phyloP scores from a whole-genome alignment of 495 filamentous ascomycete species.

The Talaromyces stipitatus region DNA sequence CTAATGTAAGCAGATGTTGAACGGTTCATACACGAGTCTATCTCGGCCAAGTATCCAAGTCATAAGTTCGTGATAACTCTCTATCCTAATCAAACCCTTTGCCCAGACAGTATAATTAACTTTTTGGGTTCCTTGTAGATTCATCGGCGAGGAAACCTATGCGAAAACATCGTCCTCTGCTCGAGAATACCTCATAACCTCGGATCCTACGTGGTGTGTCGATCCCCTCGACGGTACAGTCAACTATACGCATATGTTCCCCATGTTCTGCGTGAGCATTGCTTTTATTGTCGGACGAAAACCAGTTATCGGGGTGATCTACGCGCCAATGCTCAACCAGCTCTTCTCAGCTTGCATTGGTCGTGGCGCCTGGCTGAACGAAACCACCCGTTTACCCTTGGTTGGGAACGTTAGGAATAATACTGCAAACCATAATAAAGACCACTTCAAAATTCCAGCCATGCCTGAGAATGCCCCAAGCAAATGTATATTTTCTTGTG shows the following conservation, averaged over 20 bases:
- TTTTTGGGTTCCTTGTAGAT: conserved; percentile 31
- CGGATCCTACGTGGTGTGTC: conserved; percentile 59
- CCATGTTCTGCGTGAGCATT: conserved; percentile 67
- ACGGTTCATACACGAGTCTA: conserved; percentile 50
- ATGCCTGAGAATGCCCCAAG: conserved; percentile 55
- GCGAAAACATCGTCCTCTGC: conserved; percentile 42
- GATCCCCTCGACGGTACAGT: conserved; percentile 67
- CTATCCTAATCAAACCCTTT: background rate
- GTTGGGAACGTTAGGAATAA: conserved; percentile 34
- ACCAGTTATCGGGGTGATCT: conserved; percentile 58
- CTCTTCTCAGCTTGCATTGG: conserved; percentile 55
- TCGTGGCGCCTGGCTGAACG: conserved; percentile 59
- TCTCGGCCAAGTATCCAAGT: conserved; percentile 47
- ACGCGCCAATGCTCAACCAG: conserved; percentile 56
- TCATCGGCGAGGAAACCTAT: conserved; percentile 66
- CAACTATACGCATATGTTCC: conserved; percentile 66
- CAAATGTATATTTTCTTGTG: conserved; percentile 60
- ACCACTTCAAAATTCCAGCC: conserved; percentile 32
- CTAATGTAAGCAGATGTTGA: too few species aligned
- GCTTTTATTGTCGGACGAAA: conserved; percentile 48
- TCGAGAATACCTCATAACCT: conserved; percentile 45
- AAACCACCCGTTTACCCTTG: conserved; percentile 49
- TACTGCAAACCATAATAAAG: background rate
- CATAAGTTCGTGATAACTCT: conserved; percentile 45
- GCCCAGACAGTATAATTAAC: background rate